Percentiles rank a stretch among this genome's conserved stretches.
These are phyloP conservation scores for Coniferiporia sulphurascens DNA, from an alignment of 1,284 basidiomycete genomes.

Conservation along the genomic window DNA sequence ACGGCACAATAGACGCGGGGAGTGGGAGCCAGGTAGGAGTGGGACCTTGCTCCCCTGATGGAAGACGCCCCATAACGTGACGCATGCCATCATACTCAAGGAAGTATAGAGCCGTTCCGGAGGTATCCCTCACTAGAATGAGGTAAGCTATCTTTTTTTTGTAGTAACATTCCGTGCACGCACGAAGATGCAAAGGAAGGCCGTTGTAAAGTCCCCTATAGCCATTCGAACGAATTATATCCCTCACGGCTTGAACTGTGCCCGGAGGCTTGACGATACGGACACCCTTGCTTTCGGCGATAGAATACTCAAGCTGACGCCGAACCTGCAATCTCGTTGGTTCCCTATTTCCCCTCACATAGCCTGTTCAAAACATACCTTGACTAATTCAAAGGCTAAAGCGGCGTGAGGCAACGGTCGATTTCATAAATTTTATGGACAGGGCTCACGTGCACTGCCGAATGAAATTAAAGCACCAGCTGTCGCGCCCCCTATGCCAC, in stretches of 20 bases:
- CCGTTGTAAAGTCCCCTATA: slow-evolving; percentile 76
- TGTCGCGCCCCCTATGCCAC: slow-evolving; percentile 75
- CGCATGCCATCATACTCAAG: slow-evolving; percentile 85
- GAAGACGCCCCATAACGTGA: slow-evolving; percentile 64
- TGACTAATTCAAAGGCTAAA: slow-evolving; percentile 90
- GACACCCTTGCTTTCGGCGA: slow-evolving; percentile 74
- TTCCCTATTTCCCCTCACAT: background rate
- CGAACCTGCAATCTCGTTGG: slow-evolving; percentile 52
- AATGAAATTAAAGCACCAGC: slow-evolving; percentile 82
- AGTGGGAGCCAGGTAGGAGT: slow-evolving; percentile 77
- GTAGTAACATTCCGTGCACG: slow-evolving; percentile 26
- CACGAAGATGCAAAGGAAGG: slow-evolving; percentile 75
- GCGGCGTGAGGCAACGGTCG: slow-evolving; percentile 16
- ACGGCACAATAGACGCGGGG: slow-evolving; percentile 72
- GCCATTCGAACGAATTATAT: slow-evolving; percentile 66
- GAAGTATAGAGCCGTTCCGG: slow-evolving; percentile 83
- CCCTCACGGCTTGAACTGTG: slow-evolving; percentile 68
- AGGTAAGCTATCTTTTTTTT: background rate
- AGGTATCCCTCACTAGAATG: slow-evolving; percentile 65
- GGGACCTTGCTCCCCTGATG: slow-evolving; percentile 68
- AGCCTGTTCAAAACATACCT: slow-evolving; percentile 32
- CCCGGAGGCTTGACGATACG: slow-evolving; percentile 63
- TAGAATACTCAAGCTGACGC: slow-evolving; percentile 90
- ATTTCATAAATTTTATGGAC: slow-evolving; percentile 10
- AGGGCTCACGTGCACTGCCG: slow-evolving; percentile 73